Evolutionary conservation across 345 rosid species (phyloP).

Genomic region (Hevea brasiliensis): DNA sequence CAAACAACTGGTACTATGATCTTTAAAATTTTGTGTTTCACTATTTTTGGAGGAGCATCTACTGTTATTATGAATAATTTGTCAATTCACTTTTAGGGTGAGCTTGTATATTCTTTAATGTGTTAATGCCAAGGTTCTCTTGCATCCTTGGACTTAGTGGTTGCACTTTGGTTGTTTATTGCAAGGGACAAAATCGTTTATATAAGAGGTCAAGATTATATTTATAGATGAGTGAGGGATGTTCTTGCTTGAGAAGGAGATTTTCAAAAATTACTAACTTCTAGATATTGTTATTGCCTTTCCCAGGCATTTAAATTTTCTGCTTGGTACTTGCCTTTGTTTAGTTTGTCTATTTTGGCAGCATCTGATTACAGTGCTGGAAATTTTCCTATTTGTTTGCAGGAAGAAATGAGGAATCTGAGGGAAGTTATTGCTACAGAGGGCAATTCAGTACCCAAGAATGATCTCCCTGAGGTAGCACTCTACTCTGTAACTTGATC

Average conservation of each 20-base stretch:
- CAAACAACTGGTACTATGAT: constrained; percentile 43
- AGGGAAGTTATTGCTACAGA: constrained; percentile 26
- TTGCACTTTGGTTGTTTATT: neutral
- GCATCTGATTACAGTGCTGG: neutral
- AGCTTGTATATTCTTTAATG: neutral
- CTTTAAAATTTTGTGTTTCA: neutral
- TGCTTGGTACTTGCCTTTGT: neutral
- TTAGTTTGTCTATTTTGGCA: too few relatives aligned
- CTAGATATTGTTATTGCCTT: neutral
- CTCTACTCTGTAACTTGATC: constrained; percentile 2
- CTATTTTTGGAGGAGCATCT: neutral
- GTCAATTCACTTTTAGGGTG: neutral
- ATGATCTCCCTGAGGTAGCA: constrained; percentile 61
- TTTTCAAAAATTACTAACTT: too few relatives aligned
- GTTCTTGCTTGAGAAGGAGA: neutral
- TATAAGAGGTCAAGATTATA: neutral
- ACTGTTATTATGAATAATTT: neutral
- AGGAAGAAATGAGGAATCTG: constrained; percentile 47
- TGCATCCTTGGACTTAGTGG: neutral
- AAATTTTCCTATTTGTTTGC: constrained; percentile 22
- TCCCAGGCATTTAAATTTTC: neutral
- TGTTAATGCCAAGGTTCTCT: neutral
- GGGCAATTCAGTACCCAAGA: constrained; percentile 27
- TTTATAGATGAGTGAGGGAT: neutral
- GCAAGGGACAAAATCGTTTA: neutral